Base-by-base conservation (phyloP, 352 stramenopile genomes). In the Phytophthora sp. region DNA sequence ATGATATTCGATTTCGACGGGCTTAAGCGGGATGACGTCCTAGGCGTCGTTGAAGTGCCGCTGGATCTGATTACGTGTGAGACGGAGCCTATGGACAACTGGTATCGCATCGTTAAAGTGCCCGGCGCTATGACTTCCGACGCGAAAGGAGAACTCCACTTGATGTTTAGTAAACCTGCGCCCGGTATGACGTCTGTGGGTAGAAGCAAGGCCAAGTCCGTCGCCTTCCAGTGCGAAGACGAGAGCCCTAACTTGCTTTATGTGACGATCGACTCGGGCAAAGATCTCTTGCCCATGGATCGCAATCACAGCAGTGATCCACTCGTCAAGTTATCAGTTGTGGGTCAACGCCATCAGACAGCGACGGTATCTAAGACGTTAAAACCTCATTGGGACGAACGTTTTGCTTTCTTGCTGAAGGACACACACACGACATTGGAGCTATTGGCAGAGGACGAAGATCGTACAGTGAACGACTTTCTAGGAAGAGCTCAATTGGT, bases 231-330 rank as follows among this genome's bases (percentile, higher is more conserved):
- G 16, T 46, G 23, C 3, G 30, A 3, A n/a, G 30, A 27, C n/a
- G 44, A 36, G 29, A 53, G 33, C 7, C 79, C 82, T 4, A 93
- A 93, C 27, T 45, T 91, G 50, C 68, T 93, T 3, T 88, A 82
- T 38, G 82, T 91, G 23, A 90, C 82, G 7, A 80, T 93, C 55
- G 79, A 90, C 31, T 87, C 80, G n/a, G 84, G 79, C 31, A 81
- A 79, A 41, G 85, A 91, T 30, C 71, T 97, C 24, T 74, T 96
- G 46, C 71, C 85, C 9, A 95, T 96, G 82, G 87, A 96, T 71
- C 61, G 66, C 50, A 77, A 90, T 58, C 79, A 89, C 21, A 82
- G 66, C 45, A 94, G 84, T 64, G 93, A 98, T 62, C 93, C 93
- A 44, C 78, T 96, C 26, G 88, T 96, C 29, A 93, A 93, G 55